Base-by-base conservation (phyloP, 805 yeast genomes). In the Barnettozyma salicaria region DNA sequence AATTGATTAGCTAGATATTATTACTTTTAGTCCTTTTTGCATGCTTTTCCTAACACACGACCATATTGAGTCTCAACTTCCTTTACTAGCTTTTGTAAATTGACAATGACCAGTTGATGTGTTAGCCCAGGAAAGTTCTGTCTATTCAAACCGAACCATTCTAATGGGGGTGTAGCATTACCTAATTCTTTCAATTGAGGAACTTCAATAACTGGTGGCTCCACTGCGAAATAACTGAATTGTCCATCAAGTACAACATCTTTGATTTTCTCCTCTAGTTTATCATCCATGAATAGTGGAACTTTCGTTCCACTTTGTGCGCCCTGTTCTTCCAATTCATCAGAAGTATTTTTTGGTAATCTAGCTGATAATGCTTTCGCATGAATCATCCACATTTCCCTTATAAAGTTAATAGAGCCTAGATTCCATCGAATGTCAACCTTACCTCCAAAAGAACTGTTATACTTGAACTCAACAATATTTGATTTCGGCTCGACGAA, bases 101-200 rank as follows among this genome's bases (percentile, higher is more conserved):
- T 74, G 11, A 82, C 72, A 34, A 89, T 82, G 0, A 79, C 76
- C 43, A 75, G 65, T 56, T 87, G 90, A 55, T 92, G 97, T 0
- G 96, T 81, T 41, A 84, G 70, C 27, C 83, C 78, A 0, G 98
- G 98, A 47, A 92, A 78, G 47, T 79, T 76, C 50, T 81, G 74
- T 47, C 97, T 70, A 56, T 92, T 92, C 21, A 92, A 68, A 2
- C 98, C 98, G 64, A 92, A 84, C 98, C 98, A 92, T 56, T 92
- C 98, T 40, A 92, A 63, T 2, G 98, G 98, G 1, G 98, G 98
- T 0, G 98, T 92, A 1, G 97, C 97, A 60, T 82, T 89, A 19
- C 98, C 97, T 50, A 92, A 68, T 52, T 92, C 97, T 52, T 78
- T 78, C 52, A 92, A 65, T 48, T 81, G 90, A 2, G 97, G 97